Base-by-base conservation (phyloP, 208 protist species). In the Wallacemonas sp. region DNA sequence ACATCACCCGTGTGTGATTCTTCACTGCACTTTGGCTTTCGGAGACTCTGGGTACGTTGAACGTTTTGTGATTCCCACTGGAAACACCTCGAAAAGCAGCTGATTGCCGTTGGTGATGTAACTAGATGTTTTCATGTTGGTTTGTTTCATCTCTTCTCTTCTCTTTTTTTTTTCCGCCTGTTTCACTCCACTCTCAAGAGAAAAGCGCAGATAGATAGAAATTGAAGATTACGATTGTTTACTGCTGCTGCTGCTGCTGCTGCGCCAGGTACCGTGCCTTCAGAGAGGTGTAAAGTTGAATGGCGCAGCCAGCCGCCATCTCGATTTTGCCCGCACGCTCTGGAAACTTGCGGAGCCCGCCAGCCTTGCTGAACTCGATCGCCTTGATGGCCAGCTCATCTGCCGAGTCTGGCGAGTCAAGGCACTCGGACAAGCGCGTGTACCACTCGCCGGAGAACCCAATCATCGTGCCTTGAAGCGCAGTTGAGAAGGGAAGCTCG, bases 391-490 rank as follows among this genome's bases (percentile, higher is more conserved):
- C 52, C 12, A 59, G 52, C 52, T 31, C 8, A 23, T 59, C 32
- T 20, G 52, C 52, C 36, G 52, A 3, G 0, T 59, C 52, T 22
- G 52, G 52, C 20, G 52, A 22, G 32, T 59, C 52, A 8, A 59
- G 31, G 52, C 52, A 59, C 52, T 18, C 42, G 0, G 39, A 8
- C n/a, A 64, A 4, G 22, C 26, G 33, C 57, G 36, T 64, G 57
- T 50, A 32, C 72, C 72, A 78, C 61, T 73, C 65, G 7, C 41
- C 33, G 10, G 44, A 14, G 26, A 74, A 74, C 8, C 23, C 31
- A 16, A 50, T 44, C 26, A 72, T 31, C 25, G 67, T 70, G 10
- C 52, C 63, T 38, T 70, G 26, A 18, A 78, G 50, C n/a, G 72
- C 72, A 2, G 31, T 22, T 16, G 28, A 57, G 46, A 78, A 78